Evolutionary conservation across 1,139 yeast species (phyloP).

Genomic region (Pichia sp.): DNA sequence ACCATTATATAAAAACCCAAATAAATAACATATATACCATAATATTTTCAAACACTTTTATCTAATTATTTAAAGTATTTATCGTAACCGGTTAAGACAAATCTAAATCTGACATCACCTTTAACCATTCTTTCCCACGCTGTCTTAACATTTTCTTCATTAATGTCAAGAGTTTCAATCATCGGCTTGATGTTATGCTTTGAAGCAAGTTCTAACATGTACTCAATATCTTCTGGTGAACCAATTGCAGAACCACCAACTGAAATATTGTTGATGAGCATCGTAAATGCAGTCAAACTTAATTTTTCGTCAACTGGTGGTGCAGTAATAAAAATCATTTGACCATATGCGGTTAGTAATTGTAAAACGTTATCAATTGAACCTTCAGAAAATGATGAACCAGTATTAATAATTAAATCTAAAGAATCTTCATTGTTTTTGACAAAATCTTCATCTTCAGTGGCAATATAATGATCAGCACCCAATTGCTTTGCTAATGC

Average conservation of each 20-base stretch:
- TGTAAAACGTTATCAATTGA: conserved; percentile 32
- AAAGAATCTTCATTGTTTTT: conserved; percentile 34
- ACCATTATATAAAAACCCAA: no score
- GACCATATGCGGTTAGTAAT: conserved; percentile 35
- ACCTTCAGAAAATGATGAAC: conserved; percentile 36
- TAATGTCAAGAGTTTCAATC: conserved; percentile 50
- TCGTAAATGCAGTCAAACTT: conserved; percentile 25
- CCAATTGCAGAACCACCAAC: conserved; percentile 38
- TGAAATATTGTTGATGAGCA: conserved; percentile 29
- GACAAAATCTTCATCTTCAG: conserved; percentile 33
- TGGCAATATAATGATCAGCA: conserved; percentile 46
- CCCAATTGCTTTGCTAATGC: conserved; percentile 46
- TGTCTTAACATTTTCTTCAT: conserved; percentile 41
- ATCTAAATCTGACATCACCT: conserved; percentile 60
- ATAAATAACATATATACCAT: background rate
- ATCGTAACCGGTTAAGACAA: conserved; percentile 55
- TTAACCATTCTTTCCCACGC: conserved; percentile 44
- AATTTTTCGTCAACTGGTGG: conserved; percentile 34
- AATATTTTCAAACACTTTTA: background rate
- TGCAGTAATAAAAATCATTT: conserved; percentile 41
- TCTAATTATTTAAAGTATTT: conserved; percentile 16
- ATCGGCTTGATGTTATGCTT: conserved; percentile 47
- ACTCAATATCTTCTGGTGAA: conserved; percentile 43
- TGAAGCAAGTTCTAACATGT: conserved; percentile 49
- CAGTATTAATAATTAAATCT: conserved; percentile 46